Evolutionary conservation across 192 early-diverging fungal species (phyloP).

Genomic region (Linnemannia schmuckeri): DNA sequence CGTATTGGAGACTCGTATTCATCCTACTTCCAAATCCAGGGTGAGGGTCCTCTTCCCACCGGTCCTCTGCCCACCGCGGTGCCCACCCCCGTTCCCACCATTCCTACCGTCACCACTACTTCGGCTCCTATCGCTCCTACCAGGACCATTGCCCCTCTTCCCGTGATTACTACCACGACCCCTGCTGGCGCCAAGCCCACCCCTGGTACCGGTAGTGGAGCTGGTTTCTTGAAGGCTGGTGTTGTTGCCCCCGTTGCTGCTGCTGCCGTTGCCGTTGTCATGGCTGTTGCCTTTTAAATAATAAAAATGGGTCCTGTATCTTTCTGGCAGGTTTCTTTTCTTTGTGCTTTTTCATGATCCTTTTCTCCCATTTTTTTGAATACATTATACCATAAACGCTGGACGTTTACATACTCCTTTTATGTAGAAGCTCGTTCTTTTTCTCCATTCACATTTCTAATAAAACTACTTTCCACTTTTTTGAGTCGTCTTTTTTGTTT

Average conservation of each 20-base stretch:
- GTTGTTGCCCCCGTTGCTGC: neutral
- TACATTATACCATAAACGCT: too few relatives aligned
- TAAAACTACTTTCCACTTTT: too few relatives aligned
- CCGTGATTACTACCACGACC: neutral
- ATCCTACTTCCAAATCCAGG: neutral
- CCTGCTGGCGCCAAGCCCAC: neutral
- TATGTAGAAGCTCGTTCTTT: too few relatives aligned
- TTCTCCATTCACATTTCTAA: too few relatives aligned
- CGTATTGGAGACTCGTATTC: constrained; percentile 15
- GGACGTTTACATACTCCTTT: too few relatives aligned
- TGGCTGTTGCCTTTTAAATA: neutral
- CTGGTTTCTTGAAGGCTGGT: constrained; percentile 1
- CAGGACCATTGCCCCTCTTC: neutral
- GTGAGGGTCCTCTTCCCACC: neutral
- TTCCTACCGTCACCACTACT: neutral
- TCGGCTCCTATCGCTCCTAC: neutral
- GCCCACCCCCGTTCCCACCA: neutral
- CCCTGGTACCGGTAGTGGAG: neutral
- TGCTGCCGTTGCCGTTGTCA: neutral
- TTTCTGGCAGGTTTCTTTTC: neutral
- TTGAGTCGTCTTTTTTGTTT: too few relatives aligned
- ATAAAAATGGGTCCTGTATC: neutral
- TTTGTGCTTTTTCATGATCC: too few relatives aligned
- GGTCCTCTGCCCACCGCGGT: neutral
- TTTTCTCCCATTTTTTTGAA: too few relatives aligned